Evolutionary conservation across 1,284 basidiomycete genomes (phyloP), one percentile per base, ranked within the genome.

Genomic region (Mycosarcoma mackinlayi): DNA sequence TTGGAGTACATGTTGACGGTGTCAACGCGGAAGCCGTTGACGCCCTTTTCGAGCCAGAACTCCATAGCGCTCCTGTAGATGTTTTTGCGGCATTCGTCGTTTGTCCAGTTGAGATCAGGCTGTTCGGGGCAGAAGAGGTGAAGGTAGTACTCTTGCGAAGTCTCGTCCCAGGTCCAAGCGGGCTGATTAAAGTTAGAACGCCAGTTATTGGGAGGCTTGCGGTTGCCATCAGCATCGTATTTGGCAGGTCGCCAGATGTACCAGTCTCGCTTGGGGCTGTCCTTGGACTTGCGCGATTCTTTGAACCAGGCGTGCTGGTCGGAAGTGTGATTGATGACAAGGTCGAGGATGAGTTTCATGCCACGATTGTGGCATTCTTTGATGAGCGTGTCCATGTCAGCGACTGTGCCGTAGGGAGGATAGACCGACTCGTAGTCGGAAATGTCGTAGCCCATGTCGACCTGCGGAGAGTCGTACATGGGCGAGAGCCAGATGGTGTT

Each of bases 81-180:
- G 39, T 24, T 88, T 84, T 11, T 90, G 87, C 33, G 86, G 86
- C 56, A 58, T n/a, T 60, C 68, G 0, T 86, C 85, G 77, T 90
- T 89, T 39, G 89, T 88, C 90, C 90, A 92, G 82, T 92, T 91
- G 30, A 91, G 83, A 80, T 92, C 91, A 0, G 91, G 91, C 83
- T 92, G 91, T 67, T 89, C 87, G 11, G 85, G 77, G 67, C 88
- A 86, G 81, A 88, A 92, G 8, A 91, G 78, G 82, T 91, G 90
- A 44, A 91, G 86, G 79, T 91, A 91, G 75, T 89, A 92, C 82
- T 91, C 89, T 61, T 88, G 85, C 0, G 89, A 90, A 23, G 79
- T 77, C 63, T 88, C 87, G 80, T 90, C 89, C 77, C 87, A 90
- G 23, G 88, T 86, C 91, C 91, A 92, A 4, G 88, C 89, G 1